Conservation (phyloP, 192 early-diverging fungal genomes). For the Funneliformis geosporum region DNA sequence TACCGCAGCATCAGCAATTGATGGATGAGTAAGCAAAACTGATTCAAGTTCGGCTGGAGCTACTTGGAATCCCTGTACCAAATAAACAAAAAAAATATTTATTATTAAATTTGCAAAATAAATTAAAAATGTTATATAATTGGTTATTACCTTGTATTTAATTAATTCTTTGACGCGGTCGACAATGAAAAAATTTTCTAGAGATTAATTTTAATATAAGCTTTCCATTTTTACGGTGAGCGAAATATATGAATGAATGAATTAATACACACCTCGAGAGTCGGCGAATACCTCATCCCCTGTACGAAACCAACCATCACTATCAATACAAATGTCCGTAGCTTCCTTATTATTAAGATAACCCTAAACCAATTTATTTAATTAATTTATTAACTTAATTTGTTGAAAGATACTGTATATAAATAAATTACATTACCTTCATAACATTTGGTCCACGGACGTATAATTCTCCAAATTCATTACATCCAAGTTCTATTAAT, state of each 20-base stretch:
- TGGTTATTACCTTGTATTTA: conserved; percentile 81
- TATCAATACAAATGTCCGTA: conserved; percentile 68
- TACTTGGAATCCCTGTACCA: conserved; percentile 61
- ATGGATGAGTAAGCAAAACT: conserved; percentile 66
- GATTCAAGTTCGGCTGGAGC: conserved; percentile 87
- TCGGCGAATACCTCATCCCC: conserved; percentile 78
- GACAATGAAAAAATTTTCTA: conserved; percentile 57
- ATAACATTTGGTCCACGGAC: conserved; percentile 87
- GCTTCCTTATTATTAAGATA: conserved; percentile 81
- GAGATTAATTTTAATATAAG: neutral
- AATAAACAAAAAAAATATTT: neutral
- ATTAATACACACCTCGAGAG: conserved; percentile 50
- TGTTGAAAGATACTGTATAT: too few relatives aligned
- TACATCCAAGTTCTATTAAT: conserved; percentile 48
- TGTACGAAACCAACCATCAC: conserved; percentile 79
- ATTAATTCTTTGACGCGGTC: conserved; percentile 92
- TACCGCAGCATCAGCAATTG: conserved; percentile 70
- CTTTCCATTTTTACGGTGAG: neutral
- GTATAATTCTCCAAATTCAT: conserved; percentile 80
- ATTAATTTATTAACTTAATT: too few relatives aligned
- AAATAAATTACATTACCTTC: conserved; percentile 44
- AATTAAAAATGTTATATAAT: too few relatives aligned
- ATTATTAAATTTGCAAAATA: neutral
- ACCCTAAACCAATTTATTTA: conserved; percentile 35
- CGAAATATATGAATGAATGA: neutral